phyloP scores from a whole-genome alignment of 345 rosid genomes.

The Ceriops zippeliana region DNA sequence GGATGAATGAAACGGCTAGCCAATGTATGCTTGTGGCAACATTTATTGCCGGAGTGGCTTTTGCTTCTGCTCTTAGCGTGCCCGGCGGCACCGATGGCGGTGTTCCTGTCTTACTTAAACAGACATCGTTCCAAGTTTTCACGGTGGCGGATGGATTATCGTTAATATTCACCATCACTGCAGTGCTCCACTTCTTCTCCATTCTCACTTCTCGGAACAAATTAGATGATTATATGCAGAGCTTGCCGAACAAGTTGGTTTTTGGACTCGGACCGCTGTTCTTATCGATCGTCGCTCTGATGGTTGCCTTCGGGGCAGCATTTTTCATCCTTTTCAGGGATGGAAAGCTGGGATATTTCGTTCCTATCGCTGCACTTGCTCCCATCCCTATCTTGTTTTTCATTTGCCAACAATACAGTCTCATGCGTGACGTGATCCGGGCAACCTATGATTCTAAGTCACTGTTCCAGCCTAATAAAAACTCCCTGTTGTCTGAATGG shows the following conservation, averaged over 20 bases:
- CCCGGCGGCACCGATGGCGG: constrained; percentile 4
- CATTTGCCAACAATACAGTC: neutral
- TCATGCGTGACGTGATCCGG: neutral
- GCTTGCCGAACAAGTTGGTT: constrained; percentile 9
- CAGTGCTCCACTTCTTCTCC: constrained; percentile 7
- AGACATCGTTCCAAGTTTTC: constrained; percentile 9
- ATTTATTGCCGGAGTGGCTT: constrained; percentile 3
- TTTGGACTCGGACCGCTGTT: constrained; percentile 2
- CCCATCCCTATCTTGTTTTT: neutral
- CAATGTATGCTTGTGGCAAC: constrained; percentile 21
- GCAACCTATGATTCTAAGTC: neutral
- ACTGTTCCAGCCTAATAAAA: neutral
- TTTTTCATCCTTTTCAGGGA: constrained; percentile 4
- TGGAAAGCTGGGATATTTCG: neutral
- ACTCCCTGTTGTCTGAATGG: too few relatives aligned
- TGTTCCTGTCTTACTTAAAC: neutral
- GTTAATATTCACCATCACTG: neutral
- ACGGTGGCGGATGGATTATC: constrained; percentile 17
- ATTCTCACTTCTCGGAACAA: constrained; percentile 10
- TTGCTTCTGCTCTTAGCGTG: constrained; percentile 1
- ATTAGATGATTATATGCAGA: neutral
- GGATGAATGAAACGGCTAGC: constrained; percentile 13
- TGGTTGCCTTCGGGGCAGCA: constrained; percentile 5
- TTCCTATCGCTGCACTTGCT: constrained; percentile 7
- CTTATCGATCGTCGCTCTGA: constrained; percentile 16